Evolutionary conservation across 2,329 filamentous ascomycete genomes (phyloP), one percentile per base, ranked within the genome.

Genomic region (Trematosphaeria pertusa): DNA sequence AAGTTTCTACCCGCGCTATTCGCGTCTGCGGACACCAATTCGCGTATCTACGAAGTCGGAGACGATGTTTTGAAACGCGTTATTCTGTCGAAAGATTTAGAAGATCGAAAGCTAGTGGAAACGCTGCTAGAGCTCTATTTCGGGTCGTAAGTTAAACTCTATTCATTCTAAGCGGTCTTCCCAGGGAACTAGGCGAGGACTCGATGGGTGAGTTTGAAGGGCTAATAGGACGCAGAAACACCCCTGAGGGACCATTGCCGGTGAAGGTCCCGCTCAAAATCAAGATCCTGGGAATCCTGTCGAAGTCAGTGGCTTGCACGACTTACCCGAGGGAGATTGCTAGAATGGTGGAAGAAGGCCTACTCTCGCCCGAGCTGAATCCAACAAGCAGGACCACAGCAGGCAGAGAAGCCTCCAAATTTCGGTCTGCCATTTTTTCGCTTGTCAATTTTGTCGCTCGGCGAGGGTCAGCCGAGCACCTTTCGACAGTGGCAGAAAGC

Each of bases 1-100:
- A 86, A 91, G 22, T 91, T 97, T 59, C 71, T 97, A 10, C 88
- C 93, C 0, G 88, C 91, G 0, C 73, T 97, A 1, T 91, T 89
- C 66, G 91, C 92, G 4, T 87, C 91, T 19, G 87, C 91, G 0
- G 92, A 92, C 71, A 77, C 86, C 1, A 94, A 97, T 56, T 90
- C 87, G 26, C 83, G 87, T 7, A 86, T 97, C 28, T 86, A 89
- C 9, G 85, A 88, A n/a, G 76, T 90, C n/a, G 93, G 89, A 0
- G 91, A 97, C 46, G 91, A 96, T 60, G 83, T 95, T 37, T 73
- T 97, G 55, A 99, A 97, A 72, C 81, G 92, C 55, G 88, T 84
- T 21, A 81, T 78, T 20, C 76, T 83, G 8, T 77, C 84, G 1
- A 82, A 89, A 7, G 85, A 88, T 7, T 75, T 97, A 19, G 93